Conservation (phyloP, 2,329 filamentous ascomycete genomes). For the Ceratocystis harringtonii region DNA sequence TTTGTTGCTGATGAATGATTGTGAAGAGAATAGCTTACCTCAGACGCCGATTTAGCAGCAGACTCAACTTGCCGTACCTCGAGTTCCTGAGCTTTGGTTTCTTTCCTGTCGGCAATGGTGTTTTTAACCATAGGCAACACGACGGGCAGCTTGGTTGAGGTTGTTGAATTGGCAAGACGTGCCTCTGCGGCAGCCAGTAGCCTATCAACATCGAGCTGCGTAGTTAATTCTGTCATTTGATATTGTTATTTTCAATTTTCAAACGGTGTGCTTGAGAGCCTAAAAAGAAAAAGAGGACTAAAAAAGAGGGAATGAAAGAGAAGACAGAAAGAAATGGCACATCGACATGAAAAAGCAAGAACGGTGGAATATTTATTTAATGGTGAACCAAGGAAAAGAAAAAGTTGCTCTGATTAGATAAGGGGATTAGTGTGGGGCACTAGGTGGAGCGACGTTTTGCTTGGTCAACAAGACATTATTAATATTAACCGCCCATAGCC, state of each 20-base stretch:
- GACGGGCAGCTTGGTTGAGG: slow-evolving; percentile 4
- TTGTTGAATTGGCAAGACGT: slow-evolving; percentile 2
- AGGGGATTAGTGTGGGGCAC: background rate
- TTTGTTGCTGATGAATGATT: background rate
- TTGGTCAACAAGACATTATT: too few species aligned
- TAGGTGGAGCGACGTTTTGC: background rate
- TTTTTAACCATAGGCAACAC: slow-evolving; percentile 2
- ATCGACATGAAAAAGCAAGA: background rate
- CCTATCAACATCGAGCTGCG: slow-evolving; percentile 22
- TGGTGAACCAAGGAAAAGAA: slow-evolving; percentile 1
- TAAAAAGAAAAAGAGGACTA: background rate
- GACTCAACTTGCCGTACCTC: slow-evolving; percentile 9
- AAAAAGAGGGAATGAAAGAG: background rate
- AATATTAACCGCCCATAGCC: background rate
- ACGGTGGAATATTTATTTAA: slow-evolving; percentile 4
- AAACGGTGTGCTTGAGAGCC: background rate
- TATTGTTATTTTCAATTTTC: background rate
- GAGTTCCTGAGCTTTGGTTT: slow-evolving; percentile 4
- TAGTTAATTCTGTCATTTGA: slow-evolving; percentile 6
- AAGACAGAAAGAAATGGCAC: background rate
- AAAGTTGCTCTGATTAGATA: slow-evolving; percentile 5
- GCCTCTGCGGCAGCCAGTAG: slow-evolving; percentile 19
- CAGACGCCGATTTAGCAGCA: slow-evolving; percentile 10
- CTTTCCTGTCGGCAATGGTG: background rate
- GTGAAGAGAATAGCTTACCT: slow-evolving; percentile 21